phyloP scores from a whole-genome alignment of 2,329 filamentous ascomycete genomes.

The Lecanosticta acicola region DNA sequence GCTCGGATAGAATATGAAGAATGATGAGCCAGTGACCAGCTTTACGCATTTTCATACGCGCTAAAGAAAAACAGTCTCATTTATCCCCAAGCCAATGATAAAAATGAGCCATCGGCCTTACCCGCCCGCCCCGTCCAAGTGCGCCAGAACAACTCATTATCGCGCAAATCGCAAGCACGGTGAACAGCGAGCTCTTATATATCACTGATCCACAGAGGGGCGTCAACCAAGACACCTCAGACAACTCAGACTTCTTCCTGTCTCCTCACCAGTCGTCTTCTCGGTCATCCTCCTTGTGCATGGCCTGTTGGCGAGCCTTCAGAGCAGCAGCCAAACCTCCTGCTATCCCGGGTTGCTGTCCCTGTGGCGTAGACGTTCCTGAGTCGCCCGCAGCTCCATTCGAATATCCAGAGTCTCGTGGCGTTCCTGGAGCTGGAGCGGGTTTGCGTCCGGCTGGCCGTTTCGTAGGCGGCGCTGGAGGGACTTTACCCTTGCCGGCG shows the following conservation, averaged over 20 bases:
- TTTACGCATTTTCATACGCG: neutral
- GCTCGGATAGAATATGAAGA: too few relatives aligned
- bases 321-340: constrained; percentile 48
- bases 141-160: neutral
- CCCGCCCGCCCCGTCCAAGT: neutral
- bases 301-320: constrained; percentile 45
- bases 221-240: neutral
- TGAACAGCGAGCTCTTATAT: too few relatives aligned
- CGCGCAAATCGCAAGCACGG: too few relatives aligned
- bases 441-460: constrained; percentile 71
- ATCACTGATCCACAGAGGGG: too few relatives aligned
- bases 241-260: neutral
- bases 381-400: constrained; percentile 32
- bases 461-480: constrained; percentile 74
- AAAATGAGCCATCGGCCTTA: neutral
- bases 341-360: constrained; percentile 40
- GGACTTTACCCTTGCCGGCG: constrained; percentile 56
- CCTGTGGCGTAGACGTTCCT: constrained; percentile 32
- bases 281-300: constrained; percentile 35
- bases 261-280: neutral
- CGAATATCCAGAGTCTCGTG: constrained; percentile 59
- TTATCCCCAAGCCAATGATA: neutral
- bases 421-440: constrained; percentile 57
- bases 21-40: too few relatives aligned
- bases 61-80: neutral